These are phyloP conservation scores for Penicillium riverlandense DNA, from an alignment of 495 filamentous ascomycete genomes.

Conservation along the genomic window DNA sequence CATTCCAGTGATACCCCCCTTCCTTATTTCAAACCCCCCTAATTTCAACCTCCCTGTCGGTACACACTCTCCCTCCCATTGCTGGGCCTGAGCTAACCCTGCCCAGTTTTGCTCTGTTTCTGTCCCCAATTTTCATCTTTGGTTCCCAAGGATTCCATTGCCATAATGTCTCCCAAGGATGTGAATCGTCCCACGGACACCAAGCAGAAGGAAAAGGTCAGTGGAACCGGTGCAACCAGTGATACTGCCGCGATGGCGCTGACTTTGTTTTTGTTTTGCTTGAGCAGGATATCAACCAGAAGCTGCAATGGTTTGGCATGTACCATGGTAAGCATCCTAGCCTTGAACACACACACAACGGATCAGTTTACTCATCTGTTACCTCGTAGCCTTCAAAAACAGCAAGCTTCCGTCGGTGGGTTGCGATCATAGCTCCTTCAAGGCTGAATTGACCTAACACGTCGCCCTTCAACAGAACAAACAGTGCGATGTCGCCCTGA, in stretches of 20 bases:
- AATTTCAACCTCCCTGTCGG: conserved; percentile 14
- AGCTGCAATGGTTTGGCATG: conserved; percentile 94
- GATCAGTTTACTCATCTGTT: background rate
- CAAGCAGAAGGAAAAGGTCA: conserved; percentile 50
- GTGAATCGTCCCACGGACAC: conserved; percentile 62
- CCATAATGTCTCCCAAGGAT: conserved; percentile 33
- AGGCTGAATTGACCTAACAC: conserved; percentile 6
- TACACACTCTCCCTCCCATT: conserved; percentile 5
- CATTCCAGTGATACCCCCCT: conserved; percentile 37
- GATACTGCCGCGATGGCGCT: too few species aligned
- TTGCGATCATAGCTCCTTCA: conserved; percentile 3
- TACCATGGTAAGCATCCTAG: conserved; percentile 49
- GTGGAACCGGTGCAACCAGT: background rate
- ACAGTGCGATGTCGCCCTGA: conserved; percentile 91
- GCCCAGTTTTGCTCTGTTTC: background rate
- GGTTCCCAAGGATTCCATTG: conserved; percentile 1
- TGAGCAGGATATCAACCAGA: conserved; percentile 70
- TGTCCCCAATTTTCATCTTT: conserved; percentile 1
- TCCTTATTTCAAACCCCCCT: conserved; percentile 3
- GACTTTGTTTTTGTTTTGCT: too few species aligned
- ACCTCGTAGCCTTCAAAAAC: conserved; percentile 63
- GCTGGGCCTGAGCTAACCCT: conserved; percentile 12
- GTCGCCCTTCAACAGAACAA: conserved; percentile 52
- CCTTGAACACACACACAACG: too few species aligned
- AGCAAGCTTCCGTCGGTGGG: conserved; percentile 90